Evolutionary conservation across 1,284 basidiomycete species (phyloP).

Genomic region (Cryptococcus jaspeensis): DNA sequence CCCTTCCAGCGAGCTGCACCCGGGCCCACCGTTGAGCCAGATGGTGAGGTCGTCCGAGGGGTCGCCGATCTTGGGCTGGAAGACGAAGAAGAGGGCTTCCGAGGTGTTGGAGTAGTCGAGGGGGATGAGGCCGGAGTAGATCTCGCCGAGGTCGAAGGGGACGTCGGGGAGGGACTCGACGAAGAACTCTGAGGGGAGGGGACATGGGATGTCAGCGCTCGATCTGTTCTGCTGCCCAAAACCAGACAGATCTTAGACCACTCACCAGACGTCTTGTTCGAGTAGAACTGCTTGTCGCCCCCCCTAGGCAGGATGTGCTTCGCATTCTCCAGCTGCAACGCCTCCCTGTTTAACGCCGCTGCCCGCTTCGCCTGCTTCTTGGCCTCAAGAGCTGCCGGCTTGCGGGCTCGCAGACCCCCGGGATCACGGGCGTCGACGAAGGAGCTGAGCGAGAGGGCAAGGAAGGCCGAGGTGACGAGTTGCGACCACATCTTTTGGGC

Average conservation of each 20-base stretch:
- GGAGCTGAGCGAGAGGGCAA: background rate
- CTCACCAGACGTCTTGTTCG: slow-evolving; percentile 8
- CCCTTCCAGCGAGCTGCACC: slow-evolving; percentile 73
- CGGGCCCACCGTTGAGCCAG: slow-evolving; percentile 26
- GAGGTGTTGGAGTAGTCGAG: slow-evolving; percentile 17
- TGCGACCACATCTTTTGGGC: background rate
- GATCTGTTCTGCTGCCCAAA: background rate
- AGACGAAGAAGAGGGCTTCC: slow-evolving; percentile 21
- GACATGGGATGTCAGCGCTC: background rate
- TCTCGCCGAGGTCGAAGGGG: slow-evolving; percentile 23
- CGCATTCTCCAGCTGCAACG: background rate
- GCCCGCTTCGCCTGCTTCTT: background rate
- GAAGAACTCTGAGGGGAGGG: slow-evolving; percentile 13
- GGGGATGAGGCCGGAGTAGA: slow-evolving; percentile 27
- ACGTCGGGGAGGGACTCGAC: slow-evolving; percentile 24
- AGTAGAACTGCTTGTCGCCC: slow-evolving; percentile 1
- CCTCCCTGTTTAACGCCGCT: background rate
- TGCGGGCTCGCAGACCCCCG: background rate
- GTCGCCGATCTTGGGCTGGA: slow-evolving; percentile 21
- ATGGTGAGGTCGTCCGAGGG: slow-evolving; percentile 34
- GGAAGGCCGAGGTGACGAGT: background rate
- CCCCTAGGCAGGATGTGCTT: background rate
- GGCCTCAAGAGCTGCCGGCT: background rate
- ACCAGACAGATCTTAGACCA: background rate
- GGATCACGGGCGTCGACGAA: background rate